Base-by-base conservation (phyloP, 352 stramenopile species). In the Aphanomyces cochlioides region DNA sequence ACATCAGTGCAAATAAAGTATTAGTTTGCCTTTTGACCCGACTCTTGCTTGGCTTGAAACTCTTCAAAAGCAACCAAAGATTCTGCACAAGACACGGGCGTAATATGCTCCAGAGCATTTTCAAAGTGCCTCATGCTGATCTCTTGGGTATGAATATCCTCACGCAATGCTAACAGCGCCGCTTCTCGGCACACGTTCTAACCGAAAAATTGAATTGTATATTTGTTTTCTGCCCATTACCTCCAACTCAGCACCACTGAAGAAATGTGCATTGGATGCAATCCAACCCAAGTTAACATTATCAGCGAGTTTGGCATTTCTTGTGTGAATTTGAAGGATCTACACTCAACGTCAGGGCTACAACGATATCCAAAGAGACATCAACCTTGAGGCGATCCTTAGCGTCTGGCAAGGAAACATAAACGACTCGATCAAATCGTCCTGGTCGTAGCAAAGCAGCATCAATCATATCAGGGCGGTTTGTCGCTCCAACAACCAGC, bases 381-480 rank as follows among this genome's bases (percentile, higher is more conserved):
- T 50, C 43, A n/a, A 77, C 45, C 40, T 74, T 41, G 41, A 43
- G 45, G 2, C 87, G 84, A 61, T 92, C 80, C 19, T 45, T 8
- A 36, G 83, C 76, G 5, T 73, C 58, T 2, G 96, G 96, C 21
- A 99, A 79, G 41, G 95, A 90, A 39, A 99, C 97, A 67, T 98
- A 98, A 63, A 99, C 76, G 15, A 98, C 85, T 53, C 96, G 92
- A 70, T 99, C 97, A 19, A 99, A 95, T 57, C 96, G 90, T 39
- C 97, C 96, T 15, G 97, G 96, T 28, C 97, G 89, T 68, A 98
- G 90, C 19, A 99, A 82, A 41, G 97, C 97, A n/a, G 92, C 95
- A 76, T 99, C 97, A 37, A 99, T 90, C 74, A 98, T 98, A 75
- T 99, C 92, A 1, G 97, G 96, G 60, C 95, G 90, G 77, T 99